Base-by-base conservation (phyloP, 2,329 filamentous ascomycete species). In the Cladophialophora carrionii region DNA sequence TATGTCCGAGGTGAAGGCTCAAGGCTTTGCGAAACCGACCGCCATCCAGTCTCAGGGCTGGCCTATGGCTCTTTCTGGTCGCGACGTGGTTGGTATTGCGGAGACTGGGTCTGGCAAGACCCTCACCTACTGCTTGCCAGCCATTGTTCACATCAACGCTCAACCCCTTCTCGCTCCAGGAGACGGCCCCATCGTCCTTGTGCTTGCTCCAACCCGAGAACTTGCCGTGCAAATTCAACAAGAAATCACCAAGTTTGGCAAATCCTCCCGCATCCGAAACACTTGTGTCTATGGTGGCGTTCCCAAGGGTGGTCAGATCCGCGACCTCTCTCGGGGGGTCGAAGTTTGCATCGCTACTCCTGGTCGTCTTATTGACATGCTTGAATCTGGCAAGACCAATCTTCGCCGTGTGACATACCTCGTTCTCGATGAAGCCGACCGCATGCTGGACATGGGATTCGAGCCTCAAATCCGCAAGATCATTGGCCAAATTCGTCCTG, bases 401-500 rank as follows among this genome's bases (percentile, higher is more conserved):
- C 87, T 99, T 70, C 94, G 94, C 72, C 92, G 95, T 78, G 93
- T 98, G 68, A 99, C 95, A 63, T 99, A 99, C 82, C 85, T 99
- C 64, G 95, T 98, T 72, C 92, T 99, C 70, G 95, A 99, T 75
- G 95, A 99, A 84, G 95, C 95, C 78, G 95, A 99, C 82, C 94
- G 95, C 76, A 99, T 99, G 95, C 85, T 99, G 78, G 95, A 99
- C 83, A 99, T 99, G 95, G 95, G 95, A 87, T 98, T 99, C 82
- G 95, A 99, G 83, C 95, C 95, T 72, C 95, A 98, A 80, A 98
- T 99, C 75, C 92, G 95, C 83, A 98, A 98, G 84, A 98, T 99
- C 72, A 93, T 99, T 73, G 86, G 90, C 70, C 95, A 99, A 82
- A 98, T 98, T 80, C 92, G 95, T 73, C 95, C 95, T 61, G 95